Base-by-base conservation (phyloP, 495 filamentous ascomycete genomes). In the Pseudotulostoma volvatum region DNA sequence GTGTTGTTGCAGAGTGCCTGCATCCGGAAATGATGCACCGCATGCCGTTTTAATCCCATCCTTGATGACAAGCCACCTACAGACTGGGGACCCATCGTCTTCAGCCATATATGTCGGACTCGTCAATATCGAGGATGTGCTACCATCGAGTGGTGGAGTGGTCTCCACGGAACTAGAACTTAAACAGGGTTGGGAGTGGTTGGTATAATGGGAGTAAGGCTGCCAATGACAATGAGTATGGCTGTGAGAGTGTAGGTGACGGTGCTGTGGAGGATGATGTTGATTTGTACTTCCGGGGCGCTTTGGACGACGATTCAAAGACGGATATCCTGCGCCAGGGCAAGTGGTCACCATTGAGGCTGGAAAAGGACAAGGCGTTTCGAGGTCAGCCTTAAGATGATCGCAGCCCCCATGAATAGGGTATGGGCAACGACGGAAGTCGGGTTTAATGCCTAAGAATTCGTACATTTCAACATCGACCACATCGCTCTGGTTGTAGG, bases 81-180 rank as follows among this genome's bases (percentile, higher is more conserved):
- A 67, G 2, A 57, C 43, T 36, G 59, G 52, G 8, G 54, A 21
- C 3, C 60, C 55, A 11, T 28, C 47, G n/a, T 65, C 60, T 3
- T 53, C 48, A 0, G 56, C 41, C 9, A 52, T 48, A 28, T 57
- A 57, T 16, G 59, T 55, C 4, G 63, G 61, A 9, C 58, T 65
- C 2, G 61, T 64, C 38, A 64, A 41, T 14, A 59, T 49, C 1
- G 63, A 63, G 9, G 63, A 59, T 1, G 41, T 36, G 15, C 56
- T 56, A 5, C 55, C 52, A 8, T 67, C 63, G 14, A 67, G 45
- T 8, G 63, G 60, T n/a, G 63, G 63, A 19, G 63, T 58, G 0
- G 58, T 65, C 19, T 63, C 61, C 18, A 54, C 54, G 1, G 61
- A 56, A 37, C 59, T 65, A 1, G 63, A 65, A 39, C 61, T 67